Evolutionary conservation across 805 yeast species (phyloP).

Genomic region (Candida maesae): DNA sequence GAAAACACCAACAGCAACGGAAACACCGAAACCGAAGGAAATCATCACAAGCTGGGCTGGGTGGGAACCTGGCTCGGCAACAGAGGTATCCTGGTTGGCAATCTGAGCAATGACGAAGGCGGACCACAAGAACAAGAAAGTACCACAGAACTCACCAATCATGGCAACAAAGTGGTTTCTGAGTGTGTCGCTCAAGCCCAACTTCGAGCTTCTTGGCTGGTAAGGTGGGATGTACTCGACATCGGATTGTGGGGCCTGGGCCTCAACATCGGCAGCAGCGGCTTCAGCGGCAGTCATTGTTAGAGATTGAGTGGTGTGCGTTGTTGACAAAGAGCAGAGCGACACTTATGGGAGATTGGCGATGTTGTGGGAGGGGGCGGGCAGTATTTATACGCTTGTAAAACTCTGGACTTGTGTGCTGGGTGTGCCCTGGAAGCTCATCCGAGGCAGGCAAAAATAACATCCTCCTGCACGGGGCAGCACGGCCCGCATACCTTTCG

Average conservation of each 20-base stretch:
- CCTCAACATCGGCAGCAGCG: slow-evolving; percentile 22
- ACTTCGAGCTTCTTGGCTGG: slow-evolving; percentile 31
- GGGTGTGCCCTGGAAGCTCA: not conserved
- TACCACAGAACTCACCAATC: slow-evolving; percentile 80
- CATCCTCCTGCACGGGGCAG: too few species aligned
- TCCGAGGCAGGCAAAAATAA: not conserved
- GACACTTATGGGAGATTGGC: too few species aligned
- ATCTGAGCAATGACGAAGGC: slow-evolving; percentile 81
- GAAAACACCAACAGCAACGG: slow-evolving; percentile 71
- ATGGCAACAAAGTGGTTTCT: slow-evolving; percentile 67
- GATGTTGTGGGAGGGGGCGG: not conserved
- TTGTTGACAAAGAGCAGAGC: not conserved
- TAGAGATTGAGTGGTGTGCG: not conserved
- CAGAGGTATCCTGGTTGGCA: slow-evolving; percentile 57
- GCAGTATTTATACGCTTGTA: not conserved
- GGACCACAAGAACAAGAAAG: slow-evolving; percentile 77
- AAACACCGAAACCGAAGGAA: slow-evolving; percentile 81
- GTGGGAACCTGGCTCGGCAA: slow-evolving; percentile 40
- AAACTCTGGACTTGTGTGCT: not conserved
- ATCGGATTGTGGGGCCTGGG: slow-evolving; percentile 29
- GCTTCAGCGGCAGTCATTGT: slow-evolving; percentile 13
- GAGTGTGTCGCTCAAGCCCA: slow-evolving; percentile 38
- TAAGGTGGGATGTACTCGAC: slow-evolving; percentile 37
- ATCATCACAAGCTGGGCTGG: slow-evolving; percentile 75
- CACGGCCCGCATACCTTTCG: too few species aligned